Evolutionary conservation across 768 basidiomycete genomes (phyloP), one percentile per base, ranked within the genome.

Genomic region (Hygrocybe punicea): DNA sequence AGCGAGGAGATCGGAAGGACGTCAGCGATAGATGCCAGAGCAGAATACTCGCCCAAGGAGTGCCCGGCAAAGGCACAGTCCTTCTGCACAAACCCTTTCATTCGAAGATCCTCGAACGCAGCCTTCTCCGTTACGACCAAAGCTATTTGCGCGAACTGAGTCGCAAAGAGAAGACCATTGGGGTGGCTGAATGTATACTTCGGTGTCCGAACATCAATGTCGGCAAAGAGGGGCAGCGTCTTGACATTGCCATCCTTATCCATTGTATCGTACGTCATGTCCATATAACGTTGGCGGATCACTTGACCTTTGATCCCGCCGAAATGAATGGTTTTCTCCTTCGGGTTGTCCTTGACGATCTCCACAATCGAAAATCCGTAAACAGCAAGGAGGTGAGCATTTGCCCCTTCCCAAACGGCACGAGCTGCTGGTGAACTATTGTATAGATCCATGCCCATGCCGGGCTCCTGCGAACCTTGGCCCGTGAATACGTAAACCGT

Each of bases 361-460:
- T 99, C 95, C 66, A 98, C 79, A 69, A 99, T 98, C 4, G 96
- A 98, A 79, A 99, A 99, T 45, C 97, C 97, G 65, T 99, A 98
- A 4, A 95, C 93, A 24, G 91, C 87, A 47, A 89, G 87, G 51
- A 99, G 79, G 70, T 99, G 96, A 44, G 86, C 83, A 66, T 99
- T 95, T 51, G 96, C 96, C 49, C 87, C 86, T 57, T 98, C 96
- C 97, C 97, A 99, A 53, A 98, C 95, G 40, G 93, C 89, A 60
- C 91, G 90, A 55, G 97, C 97, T 17, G 95, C 93, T 44, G 93
- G 89, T 4, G 94, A 98, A 61, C 73, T 83, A 69, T 84, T 89
- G 81, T 98, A 99, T 2, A 99, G 83, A 62, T 98, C 95, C 94
- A 99, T 98, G 17, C 97, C 97, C 97, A 99, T 98, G 17, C 96